Conservation (phyloP, 2,329 filamentous ascomycete genomes). For the Beauveria brongniartii region DNA sequence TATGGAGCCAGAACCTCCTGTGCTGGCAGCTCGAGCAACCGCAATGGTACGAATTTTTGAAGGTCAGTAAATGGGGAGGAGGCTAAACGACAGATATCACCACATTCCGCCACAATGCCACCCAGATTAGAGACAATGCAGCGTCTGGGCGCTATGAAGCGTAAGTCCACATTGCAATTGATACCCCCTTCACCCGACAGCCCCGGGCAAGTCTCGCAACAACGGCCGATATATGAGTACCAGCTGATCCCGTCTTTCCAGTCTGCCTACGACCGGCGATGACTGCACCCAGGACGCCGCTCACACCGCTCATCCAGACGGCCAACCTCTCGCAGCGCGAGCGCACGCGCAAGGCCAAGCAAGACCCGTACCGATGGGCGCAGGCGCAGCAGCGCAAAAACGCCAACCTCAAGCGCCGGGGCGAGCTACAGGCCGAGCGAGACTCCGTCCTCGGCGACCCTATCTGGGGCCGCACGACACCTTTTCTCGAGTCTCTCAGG, state of each 20-base stretch:
- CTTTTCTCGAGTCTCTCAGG: slow-evolving; percentile 78
- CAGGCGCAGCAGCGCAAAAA: slow-evolving; percentile 78
- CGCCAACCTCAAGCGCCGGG: slow-evolving; percentile 69
- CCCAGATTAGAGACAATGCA: slow-evolving; percentile 55
- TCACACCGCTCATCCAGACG: slow-evolving; percentile 54
- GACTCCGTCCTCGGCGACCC: slow-evolving; percentile 64
- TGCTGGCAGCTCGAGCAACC: background rate
- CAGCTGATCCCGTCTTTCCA: slow-evolving; percentile 23
- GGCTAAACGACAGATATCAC: background rate
- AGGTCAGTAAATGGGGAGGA: slow-evolving; percentile 16
- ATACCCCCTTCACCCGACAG: slow-evolving; percentile 11
- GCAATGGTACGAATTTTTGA: slow-evolving; percentile 27
- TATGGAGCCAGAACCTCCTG: slow-evolving; percentile 1
- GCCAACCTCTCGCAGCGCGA: slow-evolving; percentile 56
- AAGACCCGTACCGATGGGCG: slow-evolving; percentile 74
- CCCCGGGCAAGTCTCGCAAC: background rate
- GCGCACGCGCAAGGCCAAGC: slow-evolving; percentile 56
- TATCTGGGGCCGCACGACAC: slow-evolving; percentile 67
- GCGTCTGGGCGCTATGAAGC: slow-evolving; percentile 50
- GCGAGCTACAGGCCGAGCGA: slow-evolving; percentile 58
- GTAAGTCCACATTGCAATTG: slow-evolving; percentile 35
- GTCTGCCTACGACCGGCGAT: slow-evolving; percentile 53
- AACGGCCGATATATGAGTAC: slow-evolving; percentile 12
- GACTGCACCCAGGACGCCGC: slow-evolving; percentile 37
- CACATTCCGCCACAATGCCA: slow-evolving; percentile 45